Base-by-base conservation (phyloP, 306 rosid genomes). In the Quercus suber region DNA sequence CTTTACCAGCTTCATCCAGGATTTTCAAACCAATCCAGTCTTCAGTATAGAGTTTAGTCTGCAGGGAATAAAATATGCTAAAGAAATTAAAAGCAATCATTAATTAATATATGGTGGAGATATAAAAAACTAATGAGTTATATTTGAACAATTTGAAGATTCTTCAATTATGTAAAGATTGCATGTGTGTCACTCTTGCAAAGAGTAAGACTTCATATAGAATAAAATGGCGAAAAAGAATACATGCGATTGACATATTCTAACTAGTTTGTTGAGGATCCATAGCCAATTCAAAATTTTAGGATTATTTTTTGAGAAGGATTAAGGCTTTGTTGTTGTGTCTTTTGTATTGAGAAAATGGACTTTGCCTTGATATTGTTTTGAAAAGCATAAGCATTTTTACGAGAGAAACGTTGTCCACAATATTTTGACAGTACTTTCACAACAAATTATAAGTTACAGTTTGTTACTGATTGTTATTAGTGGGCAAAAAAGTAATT, bases 1-100 rank as follows among this genome's bases (percentile, higher is more conserved):
- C 86, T 82, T 87, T 87, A 67, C 90, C 88, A 63, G 88, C 88
- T 81, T 87, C 82, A 31, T 87, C 90, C 18, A 84, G 77, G 45
- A 69, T 72, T 80, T 65, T 79, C 69, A 87, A 69, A 21, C 90
- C 88, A 74, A 87, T 82, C 88, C 86, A 87, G 49, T 87, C 88
- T 73, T 87, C 88, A 51, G 25, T 79, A 60, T 87, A 87, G 17
- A 84, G 86, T 80, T 76, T 61, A 49, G 90, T 87, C 90, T 87
- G 84, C 75, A 74, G 21, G 53, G 69, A 79, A 81, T 7, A 76
- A 51, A 64, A 33, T 63, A 70, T 78, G 30, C 15, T 31, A 65
- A 49, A 52, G 37, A 73, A 53, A 69, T 75, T 59, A 74, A 74
- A 74, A 49, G 17, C 15, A 49, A 49, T 49, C 15, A 49, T n/a